phyloP scores from a whole-genome alignment of 495 filamentous ascomycete genomes.

The Parachaetomium inaequale region DNA sequence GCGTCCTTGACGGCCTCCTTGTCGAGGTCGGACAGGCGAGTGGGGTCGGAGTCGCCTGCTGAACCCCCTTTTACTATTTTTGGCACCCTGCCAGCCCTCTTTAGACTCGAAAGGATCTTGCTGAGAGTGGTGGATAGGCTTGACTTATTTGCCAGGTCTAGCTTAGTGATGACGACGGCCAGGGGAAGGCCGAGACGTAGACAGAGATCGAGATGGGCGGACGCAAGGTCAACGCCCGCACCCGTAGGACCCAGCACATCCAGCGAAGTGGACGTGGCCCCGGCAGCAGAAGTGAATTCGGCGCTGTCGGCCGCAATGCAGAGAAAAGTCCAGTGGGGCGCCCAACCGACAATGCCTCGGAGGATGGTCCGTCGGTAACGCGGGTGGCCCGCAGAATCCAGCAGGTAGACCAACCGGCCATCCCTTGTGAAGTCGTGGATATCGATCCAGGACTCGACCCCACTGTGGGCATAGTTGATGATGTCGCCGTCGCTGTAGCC shows the following conservation, averaged over 20 bases:
- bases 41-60: conserved; percentile 32
- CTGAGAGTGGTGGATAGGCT: conserved; percentile 65
- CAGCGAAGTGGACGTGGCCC: conserved; percentile 41
- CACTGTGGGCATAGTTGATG: conserved; percentile 80
- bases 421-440: conserved; percentile 72
- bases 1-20: conserved; percentile 49
- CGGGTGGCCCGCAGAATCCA: conserved; percentile 87
- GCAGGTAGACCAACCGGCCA: conserved; percentile 78
- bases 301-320: conserved; percentile 83
- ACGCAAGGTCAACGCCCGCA: conserved; percentile 59
- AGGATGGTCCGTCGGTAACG: conserved; percentile 84
- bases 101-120: conserved; percentile 72
- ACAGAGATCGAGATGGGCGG: conserved; percentile 83
- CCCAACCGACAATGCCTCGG: conserved; percentile 88
- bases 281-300: conserved; percentile 35
- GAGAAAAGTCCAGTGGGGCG: conserved; percentile 86
- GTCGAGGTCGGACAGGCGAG: conserved; percentile 43
- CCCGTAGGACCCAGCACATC: conserved; percentile 49
- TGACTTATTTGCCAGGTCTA: conserved; percentile 74
- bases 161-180: conserved; percentile 81
- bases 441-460: conserved; percentile 91
- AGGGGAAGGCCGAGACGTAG: conserved; percentile 71
- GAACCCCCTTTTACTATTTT: conserved; percentile 57
- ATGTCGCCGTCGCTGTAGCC: conserved; percentile 70
- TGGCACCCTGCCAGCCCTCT: conserved; percentile 68